Conservation (phyloP, 108 stramenopile species). For the Parietichytrium sp. region DNA sequence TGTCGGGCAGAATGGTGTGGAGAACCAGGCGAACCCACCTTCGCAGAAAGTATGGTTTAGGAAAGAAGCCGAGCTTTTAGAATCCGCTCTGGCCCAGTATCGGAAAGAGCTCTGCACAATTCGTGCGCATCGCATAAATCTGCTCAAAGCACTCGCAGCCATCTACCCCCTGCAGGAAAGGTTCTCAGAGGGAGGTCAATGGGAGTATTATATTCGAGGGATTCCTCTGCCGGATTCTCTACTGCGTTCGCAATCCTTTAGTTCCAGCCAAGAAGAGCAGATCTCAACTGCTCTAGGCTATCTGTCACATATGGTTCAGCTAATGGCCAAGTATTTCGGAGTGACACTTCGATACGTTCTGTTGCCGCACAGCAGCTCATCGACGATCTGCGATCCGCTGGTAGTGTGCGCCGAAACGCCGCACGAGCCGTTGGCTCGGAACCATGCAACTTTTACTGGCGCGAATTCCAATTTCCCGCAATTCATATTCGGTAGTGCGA, state of each 20-base stretch:
- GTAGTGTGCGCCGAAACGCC: conserved; percentile 31
- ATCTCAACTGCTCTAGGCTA: conserved; percentile 27
- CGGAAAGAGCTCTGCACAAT: not conserved
- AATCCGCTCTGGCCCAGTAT: no score
- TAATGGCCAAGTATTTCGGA: conserved; percentile 27
- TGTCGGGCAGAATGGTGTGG: no score
- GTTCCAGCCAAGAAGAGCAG: conserved; percentile 17
- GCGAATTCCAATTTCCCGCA: not conserved
- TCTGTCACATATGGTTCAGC: not conserved
- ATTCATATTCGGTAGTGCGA: not conserved
- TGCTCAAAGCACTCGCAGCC: not conserved
- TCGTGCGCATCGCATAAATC: not conserved
- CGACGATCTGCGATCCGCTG: conserved; percentile 6
- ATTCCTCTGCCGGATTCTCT: not conserved
- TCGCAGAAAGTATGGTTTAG: no score
- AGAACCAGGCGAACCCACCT: no score
- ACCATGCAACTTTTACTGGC: not conserved
- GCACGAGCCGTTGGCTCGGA: conserved; percentile 24
- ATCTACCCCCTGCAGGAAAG: conserved; percentile 11
- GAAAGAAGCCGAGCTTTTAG: no score
- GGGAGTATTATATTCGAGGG: conserved; percentile 9
- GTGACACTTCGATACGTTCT: not conserved
- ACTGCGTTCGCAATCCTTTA: no score
- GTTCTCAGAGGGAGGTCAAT: not conserved
- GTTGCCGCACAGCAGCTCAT: conserved; percentile 27